A percentile compares a stretch with the other conserved stretches of the same genome.
Conservation (phyloP, 176 grass and related monocot genomes). For the Phoenix roebelenii region DNA sequence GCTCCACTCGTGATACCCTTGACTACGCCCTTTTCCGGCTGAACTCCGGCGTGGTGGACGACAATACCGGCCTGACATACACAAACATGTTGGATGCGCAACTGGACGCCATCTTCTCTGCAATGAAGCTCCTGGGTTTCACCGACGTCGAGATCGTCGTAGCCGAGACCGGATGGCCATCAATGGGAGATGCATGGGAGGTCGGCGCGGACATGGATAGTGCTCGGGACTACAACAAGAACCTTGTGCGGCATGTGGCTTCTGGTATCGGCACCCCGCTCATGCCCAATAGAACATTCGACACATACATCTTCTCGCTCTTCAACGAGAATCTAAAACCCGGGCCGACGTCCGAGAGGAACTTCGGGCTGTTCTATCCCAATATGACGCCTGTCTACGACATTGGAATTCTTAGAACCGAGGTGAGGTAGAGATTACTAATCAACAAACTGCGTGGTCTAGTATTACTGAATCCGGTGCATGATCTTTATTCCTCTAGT, state of each 20-base stretch:
- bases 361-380: constrained; percentile 61
- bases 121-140: constrained; percentile 37
- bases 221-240: constrained; percentile 60
- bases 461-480: too few species aligned
- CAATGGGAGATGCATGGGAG: constrained; percentile 52
- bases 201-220: constrained; percentile 27
- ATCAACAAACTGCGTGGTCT: too few species aligned
- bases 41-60: constrained; percentile 37
- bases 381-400: constrained; percentile 73
- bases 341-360: constrained; percentile 48
- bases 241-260: constrained; percentile 55
- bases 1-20: constrained; percentile 33
- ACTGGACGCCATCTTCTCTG: constrained; percentile 68
- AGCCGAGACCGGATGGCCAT: constrained; percentile 75
- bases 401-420: constrained; percentile 40
- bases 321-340: constrained; percentile 79
- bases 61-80: constrained; percentile 43
- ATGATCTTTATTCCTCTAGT: too few species aligned
- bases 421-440: neutral
- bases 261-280: constrained; percentile 78
- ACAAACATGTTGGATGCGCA: constrained; percentile 80
- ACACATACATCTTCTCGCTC: constrained; percentile 64
- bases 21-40: constrained; percentile 61
- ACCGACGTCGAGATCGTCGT: constrained; percentile 53
- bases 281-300: constrained; percentile 68